Evolutionary conservation across 2,329 filamentous ascomycete species (phyloP), one percentile per base, ranked within the genome.

Genomic region (Rhynchosporium secalis): DNA sequence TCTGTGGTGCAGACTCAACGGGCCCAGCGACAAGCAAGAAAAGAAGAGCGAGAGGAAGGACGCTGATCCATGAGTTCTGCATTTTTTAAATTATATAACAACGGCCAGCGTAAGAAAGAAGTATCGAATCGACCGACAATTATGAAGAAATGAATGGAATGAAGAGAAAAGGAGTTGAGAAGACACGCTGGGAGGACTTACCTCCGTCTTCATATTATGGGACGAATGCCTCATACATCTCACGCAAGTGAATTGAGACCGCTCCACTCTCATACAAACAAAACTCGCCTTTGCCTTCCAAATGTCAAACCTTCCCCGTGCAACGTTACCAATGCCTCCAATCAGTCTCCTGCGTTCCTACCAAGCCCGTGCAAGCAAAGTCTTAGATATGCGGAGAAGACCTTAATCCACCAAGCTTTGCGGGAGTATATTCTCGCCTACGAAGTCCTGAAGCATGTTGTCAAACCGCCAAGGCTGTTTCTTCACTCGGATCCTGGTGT

Each of bases 391-490:
- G 6, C 6, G 33, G 9, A 10, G 9, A 36, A 2, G 33, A 10
- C 9, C 33, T 36, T 36, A 36, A 36, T 36, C 9, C 12, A 15
- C 54, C 54, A 43, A 15, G 29, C 29, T 33, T 45, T 56, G 15
- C 28, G 47, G 41, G 59, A 62, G 36, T 46, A n/a, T 41, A n/a
- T 41, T 6, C 52, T 51, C 49, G 46, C 46, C 26, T 56, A 26
- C 26, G 41, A 43, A 41, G 48, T 56, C 51, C 43, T 60, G 56
- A 59, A 63, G 52, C 51, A 43, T 56, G 29, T 33, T 61, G 43
- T 64, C 60, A 68, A 66, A 67, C 67, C 56, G 63, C 67, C 67
- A 68, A 68, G 63, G 56, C 62, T 62, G 65, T 68, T 67, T 67
- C 65, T 59, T 60, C 64, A 63, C 62, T 51, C 43, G 49, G 29